These are phyloP conservation scores for Aspergillus avenaceus DNA, from an alignment of 495 filamentous ascomycete genomes.

Conservation along the genomic window DNA sequence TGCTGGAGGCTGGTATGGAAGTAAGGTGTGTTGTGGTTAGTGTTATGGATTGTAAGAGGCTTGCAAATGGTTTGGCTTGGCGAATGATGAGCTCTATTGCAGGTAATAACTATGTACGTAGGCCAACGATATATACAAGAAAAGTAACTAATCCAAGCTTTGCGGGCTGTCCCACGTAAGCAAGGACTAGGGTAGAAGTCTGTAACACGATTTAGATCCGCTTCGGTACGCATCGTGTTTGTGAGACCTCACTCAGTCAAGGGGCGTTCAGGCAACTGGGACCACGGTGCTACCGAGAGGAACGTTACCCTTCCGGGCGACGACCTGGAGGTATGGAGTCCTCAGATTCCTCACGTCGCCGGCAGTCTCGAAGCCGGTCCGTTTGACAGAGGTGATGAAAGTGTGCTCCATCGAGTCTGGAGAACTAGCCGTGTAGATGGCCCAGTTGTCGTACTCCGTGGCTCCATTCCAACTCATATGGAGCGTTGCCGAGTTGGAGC, in stretches of 20 bases:
- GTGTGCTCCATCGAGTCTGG: constrained; percentile 15
- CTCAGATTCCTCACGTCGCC: constrained; percentile 19
- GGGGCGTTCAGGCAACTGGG: constrained; percentile 14
- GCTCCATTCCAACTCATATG: constrained; percentile 43
- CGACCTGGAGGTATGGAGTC: constrained; percentile 26
- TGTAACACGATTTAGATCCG: not conserved
- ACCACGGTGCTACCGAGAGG: constrained; percentile 25
- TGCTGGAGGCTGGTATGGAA: too few relatives aligned
- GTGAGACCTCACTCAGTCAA: not conserved
- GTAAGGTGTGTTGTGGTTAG: too few relatives aligned
- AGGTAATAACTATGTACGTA: not conserved
- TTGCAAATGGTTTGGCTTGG: too few relatives aligned
- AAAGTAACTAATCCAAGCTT: not conserved
- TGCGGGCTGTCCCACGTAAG: too few relatives aligned
- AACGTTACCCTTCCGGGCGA: constrained; percentile 25
- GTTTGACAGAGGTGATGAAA: constrained; percentile 19
- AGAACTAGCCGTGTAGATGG: constrained; percentile 22
- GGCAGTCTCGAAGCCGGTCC: constrained; percentile 32
- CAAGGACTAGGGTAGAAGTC: too few relatives aligned
- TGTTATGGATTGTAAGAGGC: too few relatives aligned
- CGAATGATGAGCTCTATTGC: too few relatives aligned
- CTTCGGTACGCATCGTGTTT: too few relatives aligned
- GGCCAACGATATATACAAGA: not conserved
- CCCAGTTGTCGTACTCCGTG: constrained; percentile 39
- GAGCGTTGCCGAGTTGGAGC: constrained; percentile 11